Evolutionary conservation across 768 basidiomycete species (phyloP), one percentile per base, ranked within the genome.

Genomic region (Leccinum subgranulosum): DNA sequence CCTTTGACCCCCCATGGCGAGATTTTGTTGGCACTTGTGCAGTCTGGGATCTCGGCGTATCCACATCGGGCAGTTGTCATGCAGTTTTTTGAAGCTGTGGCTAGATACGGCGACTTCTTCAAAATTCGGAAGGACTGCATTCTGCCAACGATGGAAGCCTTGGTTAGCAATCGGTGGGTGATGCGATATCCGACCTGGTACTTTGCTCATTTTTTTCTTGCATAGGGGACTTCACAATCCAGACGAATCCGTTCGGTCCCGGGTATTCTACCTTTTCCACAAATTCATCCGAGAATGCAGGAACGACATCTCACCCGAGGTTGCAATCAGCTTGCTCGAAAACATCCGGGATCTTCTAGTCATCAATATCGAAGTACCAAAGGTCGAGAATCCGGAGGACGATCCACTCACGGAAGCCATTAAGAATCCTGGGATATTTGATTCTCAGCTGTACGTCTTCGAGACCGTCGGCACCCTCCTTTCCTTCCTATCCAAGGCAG

Each of bases 101-200:
- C 91, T n/a, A 84, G 97, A 49, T 99, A 98, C 69, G 83, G 85
- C 34, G 97, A 98, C 65, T 98, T 99, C 72, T 98, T 98, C 85
- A 94, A 91, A 72, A 86, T 94, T 23, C 86, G 93, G 60, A 91
- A 88, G 64, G 90, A 92, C 56, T 92, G 87, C 64, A 91, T 98
- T 53, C 78, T 92, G 64, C 91, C 92, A 2, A 84, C 92, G 2
- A 76, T 99, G 31, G 88, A 94, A 64, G 90, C 90, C 11, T 91
- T 99, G 81, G 81, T 98, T 27, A 92, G 90, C 65, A 57, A 73
- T 58, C 81, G 92, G 94, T 94, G 69, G 58, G 87, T 74, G 23
- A 53, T 49, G 10, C 15, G 21, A 23, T 28, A 33, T 48, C 23
- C 50, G 1, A 33, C 25, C 4, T n/a, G 27, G 53, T 21, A 4